phyloP scores from a whole-genome alignment of 257 asterid species.

The Anisodus tanguticus region DNA sequence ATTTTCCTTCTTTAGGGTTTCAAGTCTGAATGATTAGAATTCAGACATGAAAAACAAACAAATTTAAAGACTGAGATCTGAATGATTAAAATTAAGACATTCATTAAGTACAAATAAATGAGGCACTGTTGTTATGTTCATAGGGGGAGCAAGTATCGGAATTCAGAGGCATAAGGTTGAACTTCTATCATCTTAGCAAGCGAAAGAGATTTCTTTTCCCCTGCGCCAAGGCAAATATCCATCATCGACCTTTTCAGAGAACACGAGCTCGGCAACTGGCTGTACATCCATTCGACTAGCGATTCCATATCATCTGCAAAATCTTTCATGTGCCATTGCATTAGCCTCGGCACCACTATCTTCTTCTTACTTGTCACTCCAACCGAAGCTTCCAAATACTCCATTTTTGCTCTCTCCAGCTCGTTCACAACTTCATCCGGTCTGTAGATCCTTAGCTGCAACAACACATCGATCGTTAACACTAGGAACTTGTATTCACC shows the following conservation, averaged over 20 bases:
- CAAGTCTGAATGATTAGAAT: neutral
- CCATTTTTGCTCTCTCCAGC: slow-evolving; percentile 84
- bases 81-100: neutral
- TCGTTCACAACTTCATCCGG: slow-evolving; percentile 77
- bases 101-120: neutral
- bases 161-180: slow-evolving; percentile 74
- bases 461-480: neutral
- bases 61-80: neutral
- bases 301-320: slow-evolving; percentile 90
- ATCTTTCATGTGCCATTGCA: slow-evolving; percentile 88
- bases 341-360: slow-evolving; percentile 74
- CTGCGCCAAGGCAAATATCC: slow-evolving; percentile 59
- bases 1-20: neutral
- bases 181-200: slow-evolving; percentile 62
- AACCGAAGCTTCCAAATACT: slow-evolving; percentile 84
- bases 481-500: neutral
- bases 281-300: slow-evolving; percentile 91
- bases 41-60: neutral
- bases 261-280: slow-evolving; percentile 73
- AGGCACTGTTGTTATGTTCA: neutral
- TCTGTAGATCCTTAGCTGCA: slow-evolving; percentile 72
- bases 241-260: slow-evolving; percentile 72
- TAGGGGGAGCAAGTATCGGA: slow-evolving; percentile 73
- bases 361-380: slow-evolving; percentile 79
- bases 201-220: slow-evolving; percentile 55